Percentiles rank a stretch among this genome's conserved stretches.
phyloP scores from a whole-genome alignment of 23 red algal genomes.

The Cyanidium caldarium region DNA sequence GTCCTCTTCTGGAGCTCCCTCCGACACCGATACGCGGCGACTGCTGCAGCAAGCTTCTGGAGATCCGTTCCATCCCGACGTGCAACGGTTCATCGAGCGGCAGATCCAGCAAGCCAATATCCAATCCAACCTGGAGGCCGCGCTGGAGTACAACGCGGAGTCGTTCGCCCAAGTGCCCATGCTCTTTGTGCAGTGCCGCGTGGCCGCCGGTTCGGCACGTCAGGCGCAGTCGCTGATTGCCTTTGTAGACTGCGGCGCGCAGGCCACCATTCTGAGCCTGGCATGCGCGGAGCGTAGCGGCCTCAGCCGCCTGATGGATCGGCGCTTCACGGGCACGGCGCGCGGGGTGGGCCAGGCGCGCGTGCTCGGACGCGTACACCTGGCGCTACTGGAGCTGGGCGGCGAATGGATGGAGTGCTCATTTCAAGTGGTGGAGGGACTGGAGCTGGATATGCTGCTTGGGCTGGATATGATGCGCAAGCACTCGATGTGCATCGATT shows the following conservation, averaged over 20 bases:
- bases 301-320: slow-evolving; percentile 58
- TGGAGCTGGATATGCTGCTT: slow-evolving; percentile 62
- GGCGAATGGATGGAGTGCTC: slow-evolving; percentile 36
- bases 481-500: slow-evolving; percentile 59
- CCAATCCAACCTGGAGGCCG: slow-evolving; percentile 51
- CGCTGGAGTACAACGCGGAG: slow-evolving; percentile 73
- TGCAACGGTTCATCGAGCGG: slow-evolving; percentile 5
- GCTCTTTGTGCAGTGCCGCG: slow-evolving; percentile 60
- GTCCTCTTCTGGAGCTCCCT: too few species aligned
- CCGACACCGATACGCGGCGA: too few species aligned
- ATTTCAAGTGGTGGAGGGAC: slow-evolving; percentile 80
- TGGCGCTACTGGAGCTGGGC: slow-evolving; percentile 46
- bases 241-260: slow-evolving; percentile 78
- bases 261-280: slow-evolving; percentile 70
- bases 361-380: slow-evolving; percentile 65
- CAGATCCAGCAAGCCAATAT: slow-evolving; percentile 8
- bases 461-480: slow-evolving; percentile 86
- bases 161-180: slow-evolving; percentile 56
- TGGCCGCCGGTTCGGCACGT: background rate
- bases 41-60: too few species aligned
- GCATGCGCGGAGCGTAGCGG: slow-evolving; percentile 56
- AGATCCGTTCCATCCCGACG: background rate
- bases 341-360: slow-evolving; percentile 61
- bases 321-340: slow-evolving; percentile 62
- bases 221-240: slow-evolving; percentile 36